phyloP scores from a whole-genome alignment of 345 rosid species.

The Camelina hispida region DNA sequence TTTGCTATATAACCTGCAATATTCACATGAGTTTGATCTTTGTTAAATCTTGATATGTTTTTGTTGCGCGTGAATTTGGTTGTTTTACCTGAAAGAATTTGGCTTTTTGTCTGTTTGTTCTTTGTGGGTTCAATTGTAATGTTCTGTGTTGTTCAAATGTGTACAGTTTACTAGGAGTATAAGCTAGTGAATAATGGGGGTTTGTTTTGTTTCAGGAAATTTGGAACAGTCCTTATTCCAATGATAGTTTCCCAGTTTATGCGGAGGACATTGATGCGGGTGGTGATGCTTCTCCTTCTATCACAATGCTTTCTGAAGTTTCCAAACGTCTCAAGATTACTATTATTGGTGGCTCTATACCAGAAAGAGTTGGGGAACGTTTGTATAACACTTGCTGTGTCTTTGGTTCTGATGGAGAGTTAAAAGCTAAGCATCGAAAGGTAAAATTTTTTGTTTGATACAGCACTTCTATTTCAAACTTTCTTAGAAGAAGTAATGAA shows the following conservation, averaged over 20 bases:
- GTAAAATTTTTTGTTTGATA: constrained; percentile 20
- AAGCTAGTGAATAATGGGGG: neutral
- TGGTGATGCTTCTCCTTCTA: constrained; percentile 72
- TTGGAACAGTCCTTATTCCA: constrained; percentile 90
- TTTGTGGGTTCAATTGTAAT: neutral
- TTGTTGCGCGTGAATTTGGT: neutral
- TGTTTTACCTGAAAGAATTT: neutral
- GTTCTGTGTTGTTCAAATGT: neutral
- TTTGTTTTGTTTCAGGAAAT: constrained; percentile 62
- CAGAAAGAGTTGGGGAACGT: constrained; percentile 68
- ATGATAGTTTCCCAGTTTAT: constrained; percentile 86
- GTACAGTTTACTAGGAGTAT: neutral
- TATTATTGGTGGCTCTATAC: constrained; percentile 89
- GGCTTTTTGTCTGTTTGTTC: neutral
- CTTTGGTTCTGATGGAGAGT: constrained; percentile 71
- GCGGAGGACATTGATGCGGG: constrained; percentile 88
- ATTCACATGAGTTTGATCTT: too few relatives aligned
- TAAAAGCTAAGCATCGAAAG: constrained; percentile 92
- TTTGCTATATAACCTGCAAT: too few relatives aligned
- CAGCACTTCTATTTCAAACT: constrained; percentile 1
- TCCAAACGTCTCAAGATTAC: constrained; percentile 69
- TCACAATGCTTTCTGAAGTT: constrained; percentile 82
- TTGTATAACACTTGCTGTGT: constrained; percentile 88
- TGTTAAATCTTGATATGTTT: too few relatives aligned
- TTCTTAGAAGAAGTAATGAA: neutral